Evolutionary conservation across 192 early-diverging fungal genomes (phyloP), one percentile per base, ranked within the genome.

Genomic region (Tieghemiomyces parasiticus): DNA sequence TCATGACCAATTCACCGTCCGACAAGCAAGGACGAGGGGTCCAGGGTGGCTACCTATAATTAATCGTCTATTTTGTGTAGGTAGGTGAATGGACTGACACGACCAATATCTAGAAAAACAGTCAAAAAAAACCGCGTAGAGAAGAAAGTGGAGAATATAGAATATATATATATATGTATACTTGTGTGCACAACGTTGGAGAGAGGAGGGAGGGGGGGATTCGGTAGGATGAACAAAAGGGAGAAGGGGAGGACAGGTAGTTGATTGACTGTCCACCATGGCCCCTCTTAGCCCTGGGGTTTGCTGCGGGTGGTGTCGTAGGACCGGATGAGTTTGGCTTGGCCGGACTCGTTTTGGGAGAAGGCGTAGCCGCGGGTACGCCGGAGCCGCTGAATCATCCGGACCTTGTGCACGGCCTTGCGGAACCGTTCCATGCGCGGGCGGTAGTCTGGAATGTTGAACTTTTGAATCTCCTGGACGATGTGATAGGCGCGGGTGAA

Each of bases 381-480:
- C 65, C 93, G 91, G 14, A 97, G 73, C 31, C 96, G 78, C 76
- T 99, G 96, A 49, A 91, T 86, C 63, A 84, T 75, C 20, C 89
- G 80, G 4, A 93, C 94, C 77, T 99, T 99, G 77, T 95, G 85
- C n/a, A 99, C 93, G 6, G 93, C 93, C 72, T 99, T 93, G 63
- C 89, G 79, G 90, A 99, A 99, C 56, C 88, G 81, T 68, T 99
- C 93, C 90, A 94, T 92, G 38, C 96, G 79, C 46, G 96, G 96
- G 38, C 94, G 81, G 65, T 93, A 94, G 67, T 99, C 96, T 26
- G 93, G 96, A 58, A 99, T 90, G 71, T 99, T 97, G 81, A 88
- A 91, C 73, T 95, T 96, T 72, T 97, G 89, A 60, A 99, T 99
- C 74, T 99, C 96, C 73, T 97, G 94, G 46, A 96, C 88, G 67